These are phyloP conservation scores for Aaosphaeria arxii DNA, from an alignment of 2,329 filamentous ascomycete species.

Conservation along the genomic window DNA sequence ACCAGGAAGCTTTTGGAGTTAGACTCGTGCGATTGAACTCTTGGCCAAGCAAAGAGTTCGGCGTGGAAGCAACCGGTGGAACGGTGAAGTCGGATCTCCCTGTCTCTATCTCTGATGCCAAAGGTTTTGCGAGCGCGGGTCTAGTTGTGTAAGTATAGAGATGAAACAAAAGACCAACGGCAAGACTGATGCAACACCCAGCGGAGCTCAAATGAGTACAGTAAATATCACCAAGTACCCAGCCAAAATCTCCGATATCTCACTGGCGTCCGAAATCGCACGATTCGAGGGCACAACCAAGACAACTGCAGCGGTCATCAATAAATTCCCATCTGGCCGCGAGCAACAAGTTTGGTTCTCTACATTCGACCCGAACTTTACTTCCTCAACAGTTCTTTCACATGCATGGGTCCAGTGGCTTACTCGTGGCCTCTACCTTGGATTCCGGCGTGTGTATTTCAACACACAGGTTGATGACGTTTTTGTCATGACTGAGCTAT, in stretches of 20 bases:
- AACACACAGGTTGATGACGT: constrained; percentile 60
- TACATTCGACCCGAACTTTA: constrained; percentile 46
- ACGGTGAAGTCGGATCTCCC: constrained; percentile 10
- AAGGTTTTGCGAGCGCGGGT: constrained; percentile 53
- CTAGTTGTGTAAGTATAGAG: constrained; percentile 39
- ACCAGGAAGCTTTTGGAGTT: constrained; percentile 56
- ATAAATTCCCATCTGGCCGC: constrained; percentile 46
- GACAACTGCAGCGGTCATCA: constrained; percentile 55
- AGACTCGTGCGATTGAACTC: constrained; percentile 58
- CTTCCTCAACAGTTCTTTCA: constrained; percentile 54
- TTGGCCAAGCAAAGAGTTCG: constrained; percentile 50
- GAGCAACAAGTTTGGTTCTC: constrained; percentile 61
- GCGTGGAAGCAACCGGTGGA: constrained; percentile 31
- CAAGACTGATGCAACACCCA: constrained; percentile 1
- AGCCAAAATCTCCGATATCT: constrained; percentile 51
- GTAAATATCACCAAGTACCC: constrained; percentile 53
- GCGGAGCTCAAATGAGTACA: constrained; percentile 16
- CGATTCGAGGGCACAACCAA: constrained; percentile 42
- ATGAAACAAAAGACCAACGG: not conserved
- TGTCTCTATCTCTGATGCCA: constrained; percentile 49
- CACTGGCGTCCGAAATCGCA: constrained; percentile 51
- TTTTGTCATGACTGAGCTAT: constrained; percentile 46
- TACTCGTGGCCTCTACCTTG: constrained; percentile 55
- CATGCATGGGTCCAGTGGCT: constrained; percentile 61
- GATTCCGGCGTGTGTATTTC: constrained; percentile 52